Evolutionary conservation across 768 basidiomycete genomes (phyloP).

Genomic region (Austroboletus eburneus): DNA sequence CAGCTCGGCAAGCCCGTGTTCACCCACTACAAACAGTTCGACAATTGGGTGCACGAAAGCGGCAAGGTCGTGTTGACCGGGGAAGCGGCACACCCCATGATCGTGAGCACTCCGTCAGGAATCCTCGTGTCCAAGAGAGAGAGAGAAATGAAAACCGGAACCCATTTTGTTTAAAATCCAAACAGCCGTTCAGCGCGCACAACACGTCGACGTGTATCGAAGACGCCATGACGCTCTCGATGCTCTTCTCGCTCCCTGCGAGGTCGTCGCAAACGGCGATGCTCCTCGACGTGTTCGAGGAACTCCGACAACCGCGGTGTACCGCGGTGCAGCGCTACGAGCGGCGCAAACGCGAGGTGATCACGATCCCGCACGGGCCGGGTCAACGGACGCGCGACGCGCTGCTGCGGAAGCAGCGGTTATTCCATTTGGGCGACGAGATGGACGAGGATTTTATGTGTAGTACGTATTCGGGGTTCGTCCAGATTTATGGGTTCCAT

Average conservation of each 20-base stretch:
- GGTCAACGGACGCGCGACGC: conserved; percentile 44
- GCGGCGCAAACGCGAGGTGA: conserved; percentile 38
- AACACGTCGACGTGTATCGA: conserved; percentile 48
- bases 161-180: too few relatives aligned
- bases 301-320: conserved; percentile 50
- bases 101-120: too few relatives aligned
- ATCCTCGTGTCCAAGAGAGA: too few relatives aligned
- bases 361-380: conserved; percentile 41
- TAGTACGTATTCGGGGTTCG: conserved; percentile 46
- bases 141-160: too few relatives aligned
- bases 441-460: conserved; percentile 36
- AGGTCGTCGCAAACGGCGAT: conserved; percentile 42
- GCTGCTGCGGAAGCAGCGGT: conserved; percentile 26
- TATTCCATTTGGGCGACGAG: conserved; percentile 36
- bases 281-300: conserved; percentile 53
- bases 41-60: conserved; percentile 48
- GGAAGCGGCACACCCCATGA: conserved; percentile 55
- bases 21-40: conserved; percentile 34
- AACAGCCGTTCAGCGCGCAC: conserved; percentile 48
- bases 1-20: conserved; percentile 28
- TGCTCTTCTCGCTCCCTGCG: conserved; percentile 50
- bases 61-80: conserved; percentile 51
- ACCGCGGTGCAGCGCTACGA: conserved; percentile 39
- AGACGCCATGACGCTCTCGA: conserved; percentile 57
- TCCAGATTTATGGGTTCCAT: conserved; percentile 46